A percentile compares a stretch with the other conserved stretches of the same genome.
Conservation (phyloP, 2,329 filamentous ascomycete genomes). For the Colletotrichum euphorbiae region DNA sequence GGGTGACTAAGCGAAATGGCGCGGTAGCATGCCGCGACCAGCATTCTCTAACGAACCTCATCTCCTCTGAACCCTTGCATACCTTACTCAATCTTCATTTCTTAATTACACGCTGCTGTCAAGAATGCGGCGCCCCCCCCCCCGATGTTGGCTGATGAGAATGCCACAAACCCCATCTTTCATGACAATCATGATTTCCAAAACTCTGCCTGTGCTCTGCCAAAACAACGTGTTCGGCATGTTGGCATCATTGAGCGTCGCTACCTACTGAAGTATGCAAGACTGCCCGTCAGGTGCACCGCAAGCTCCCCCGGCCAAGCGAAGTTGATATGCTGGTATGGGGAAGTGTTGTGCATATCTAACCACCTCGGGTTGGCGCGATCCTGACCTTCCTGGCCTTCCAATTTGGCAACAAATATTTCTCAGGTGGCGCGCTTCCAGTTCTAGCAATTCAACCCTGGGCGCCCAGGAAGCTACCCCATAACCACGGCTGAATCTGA, state of each 20-base stretch:
- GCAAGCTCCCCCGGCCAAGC: constrained; percentile 7
- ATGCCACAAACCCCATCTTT: not conserved
- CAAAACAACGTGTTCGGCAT: not conserved
- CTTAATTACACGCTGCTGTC: not conserved
- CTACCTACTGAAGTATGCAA: not conserved
- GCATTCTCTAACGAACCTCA: not conserved
- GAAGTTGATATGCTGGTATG: constrained; percentile 5
- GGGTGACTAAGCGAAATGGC: not conserved
- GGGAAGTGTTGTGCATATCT: constrained; percentile 12
- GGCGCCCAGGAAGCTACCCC: constrained; percentile 9
- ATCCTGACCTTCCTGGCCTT: not conserved
- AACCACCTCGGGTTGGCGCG: constrained; percentile 24
- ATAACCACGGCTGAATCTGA: constrained; percentile 21
- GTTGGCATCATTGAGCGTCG: not conserved
- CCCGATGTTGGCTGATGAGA: too few species aligned
- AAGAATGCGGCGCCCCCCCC: not conserved
- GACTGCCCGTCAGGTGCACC: not conserved
- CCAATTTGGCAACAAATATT: constrained; percentile 15
- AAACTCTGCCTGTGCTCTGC: constrained; percentile 6
- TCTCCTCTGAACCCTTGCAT: not conserved
- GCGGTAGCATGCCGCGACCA: too few species aligned
- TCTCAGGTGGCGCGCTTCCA: constrained; percentile 8
- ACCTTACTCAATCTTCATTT: too few species aligned
- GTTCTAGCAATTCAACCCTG: constrained; percentile 7
- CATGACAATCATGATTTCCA: constrained; percentile 14